Evolutionary conservation across 1,284 basidiomycete genomes (phyloP).

Genomic region (Puccinia triticina): DNA sequence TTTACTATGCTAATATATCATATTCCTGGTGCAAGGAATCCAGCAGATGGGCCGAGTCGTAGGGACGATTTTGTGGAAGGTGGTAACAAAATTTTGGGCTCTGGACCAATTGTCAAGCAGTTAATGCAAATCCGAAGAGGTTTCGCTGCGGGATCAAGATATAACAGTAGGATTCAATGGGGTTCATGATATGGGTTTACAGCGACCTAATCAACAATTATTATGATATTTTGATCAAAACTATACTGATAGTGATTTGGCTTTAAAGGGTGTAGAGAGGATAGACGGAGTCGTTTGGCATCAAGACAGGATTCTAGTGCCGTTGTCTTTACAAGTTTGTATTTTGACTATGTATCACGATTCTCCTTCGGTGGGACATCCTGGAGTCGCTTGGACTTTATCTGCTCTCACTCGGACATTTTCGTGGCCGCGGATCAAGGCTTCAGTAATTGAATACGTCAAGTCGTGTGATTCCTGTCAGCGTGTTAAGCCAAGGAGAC

Average conservation of each 20-base stretch:
- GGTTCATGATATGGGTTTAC: not conserved
- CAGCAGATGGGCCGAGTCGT: constrained; percentile 17
- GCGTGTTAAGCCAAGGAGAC: not conserved
- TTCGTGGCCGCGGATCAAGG: constrained; percentile 23
- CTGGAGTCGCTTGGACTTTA: not conserved
- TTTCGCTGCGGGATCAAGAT: not conserved
- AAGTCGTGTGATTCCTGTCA: constrained; percentile 20
- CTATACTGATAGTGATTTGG: not conserved
- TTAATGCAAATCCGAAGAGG: not conserved
- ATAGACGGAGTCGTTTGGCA: constrained; percentile 16
- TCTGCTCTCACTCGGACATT: constrained; percentile 20
- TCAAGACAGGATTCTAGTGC: not conserved
- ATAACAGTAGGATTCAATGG: not conserved
- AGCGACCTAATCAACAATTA: not conserved
- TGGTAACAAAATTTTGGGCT: too few species aligned
- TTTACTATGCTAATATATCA: constrained; percentile 25
- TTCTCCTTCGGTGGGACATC: not conserved
- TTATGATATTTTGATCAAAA: not conserved
- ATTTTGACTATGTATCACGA: not conserved
- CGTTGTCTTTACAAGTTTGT: not conserved
- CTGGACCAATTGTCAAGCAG: too few species aligned
- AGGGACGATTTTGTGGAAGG: not conserved
- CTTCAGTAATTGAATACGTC: not conserved
- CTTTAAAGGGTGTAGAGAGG: not conserved
- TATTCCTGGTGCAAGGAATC: not conserved